Base-by-base conservation (phyloP, 257 asterid species). In the Lithospermum erythrorhizon region DNA sequence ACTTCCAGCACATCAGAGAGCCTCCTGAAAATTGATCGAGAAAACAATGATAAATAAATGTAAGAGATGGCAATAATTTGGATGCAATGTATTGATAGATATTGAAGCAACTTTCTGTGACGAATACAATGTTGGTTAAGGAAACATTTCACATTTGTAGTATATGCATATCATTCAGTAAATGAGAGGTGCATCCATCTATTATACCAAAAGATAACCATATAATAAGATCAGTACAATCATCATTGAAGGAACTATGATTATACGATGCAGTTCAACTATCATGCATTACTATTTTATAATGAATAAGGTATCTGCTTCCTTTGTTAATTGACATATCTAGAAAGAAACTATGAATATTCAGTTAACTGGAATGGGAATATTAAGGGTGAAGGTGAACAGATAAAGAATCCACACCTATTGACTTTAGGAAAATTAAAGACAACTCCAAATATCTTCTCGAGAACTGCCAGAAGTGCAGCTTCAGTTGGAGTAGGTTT, bases 371-470 rank as follows among this genome's bases (percentile, higher is more conserved):
- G 15, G 2, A 11, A 35, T 35, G 47, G 47, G 11, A 14, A 0
- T 35, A 3, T 9, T 6, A 41, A 41, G 49, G 49, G 49, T 13
- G 49, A 41, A 41, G 48, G 5, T 41, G 49, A 11, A 41, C 1
- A 41, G 49, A 41, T 41, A 11, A 41, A 41, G 45, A 41, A 41
- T 37, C 53, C 68, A 53, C 73, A 90, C 98, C 90, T 79, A 72
- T 91, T 82, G 47, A 91, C 78, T 21, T 87, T 64, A 63, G 96
- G 98, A 68, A 81, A 73, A 75, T 73, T 88, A 74, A 91, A 55
- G 56, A 91, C 90, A 57, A 83, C 81, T 68, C 83, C 90, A 57
- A 91, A 88, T 55, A 91, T 72, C 78, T 91, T 91, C 75, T 78
- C 87, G 1, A 91, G 79, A 47, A 86, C 57, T 54, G 77, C 62